Evolutionary conservation across 768 basidiomycete species (phyloP).

Genomic region (Butyriboletus loyo): DNA sequence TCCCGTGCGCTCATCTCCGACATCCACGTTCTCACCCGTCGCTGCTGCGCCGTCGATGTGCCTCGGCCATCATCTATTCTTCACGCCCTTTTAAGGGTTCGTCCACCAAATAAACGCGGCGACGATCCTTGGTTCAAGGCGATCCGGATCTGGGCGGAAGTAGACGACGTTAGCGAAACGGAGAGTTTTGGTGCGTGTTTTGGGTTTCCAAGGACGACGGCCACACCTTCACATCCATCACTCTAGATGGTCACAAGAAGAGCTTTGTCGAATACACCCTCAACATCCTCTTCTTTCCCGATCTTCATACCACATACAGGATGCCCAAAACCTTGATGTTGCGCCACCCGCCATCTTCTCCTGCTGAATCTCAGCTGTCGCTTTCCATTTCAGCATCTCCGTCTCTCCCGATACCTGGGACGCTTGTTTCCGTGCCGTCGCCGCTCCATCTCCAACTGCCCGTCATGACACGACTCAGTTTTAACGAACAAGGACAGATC

Average conservation of each 20-base stretch:
- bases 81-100: slow-evolving; percentile 50
- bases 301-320: slow-evolving; percentile 50
- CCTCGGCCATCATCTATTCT: slow-evolving; percentile 66
- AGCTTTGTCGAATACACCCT: slow-evolving; percentile 78
- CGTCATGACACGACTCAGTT: slow-evolving; percentile 67
- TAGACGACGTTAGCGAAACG: slow-evolving; percentile 71
- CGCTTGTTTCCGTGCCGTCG: slow-evolving; percentile 55
- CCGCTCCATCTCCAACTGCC: slow-evolving; percentile 74
- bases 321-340: slow-evolving; percentile 41
- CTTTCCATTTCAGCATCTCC: slow-evolving; percentile 37
- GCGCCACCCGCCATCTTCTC: slow-evolving; percentile 30
- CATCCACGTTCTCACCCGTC: slow-evolving; percentile 60
- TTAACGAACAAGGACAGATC: slow-evolving; percentile 81
- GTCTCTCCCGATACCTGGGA: slow-evolving; percentile 56
- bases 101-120: slow-evolving; percentile 12
- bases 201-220: neutral
- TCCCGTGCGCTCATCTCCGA: slow-evolving; percentile 71
- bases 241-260: slow-evolving; percentile 66
- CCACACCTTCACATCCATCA: neutral
- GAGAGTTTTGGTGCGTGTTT: slow-evolving; percentile 67
- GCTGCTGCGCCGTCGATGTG: slow-evolving; percentile 59
- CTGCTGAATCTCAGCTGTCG: slow-evolving; percentile 27
- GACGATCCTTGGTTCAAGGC: slow-evolving; percentile 56
- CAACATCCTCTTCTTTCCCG: slow-evolving; percentile 72
- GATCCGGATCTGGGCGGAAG: slow-evolving; percentile 69